These are phyloP conservation scores for Thymus mandschuricus DNA, from an alignment of 257 asterid species.

Conservation along the genomic window DNA sequence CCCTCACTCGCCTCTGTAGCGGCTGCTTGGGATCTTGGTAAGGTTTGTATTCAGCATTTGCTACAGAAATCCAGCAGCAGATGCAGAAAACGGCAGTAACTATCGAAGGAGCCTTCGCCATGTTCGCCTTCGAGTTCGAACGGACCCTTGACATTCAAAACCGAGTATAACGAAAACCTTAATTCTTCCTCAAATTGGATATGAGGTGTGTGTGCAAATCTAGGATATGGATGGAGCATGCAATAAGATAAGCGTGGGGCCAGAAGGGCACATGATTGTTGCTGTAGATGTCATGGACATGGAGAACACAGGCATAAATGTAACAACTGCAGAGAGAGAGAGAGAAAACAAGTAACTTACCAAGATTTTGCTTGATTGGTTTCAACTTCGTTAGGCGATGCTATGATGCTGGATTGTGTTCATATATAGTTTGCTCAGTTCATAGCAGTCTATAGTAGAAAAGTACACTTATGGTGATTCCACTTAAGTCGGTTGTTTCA, in stretches of 20 bases:
- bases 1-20: background rate
- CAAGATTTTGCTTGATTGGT: background rate
- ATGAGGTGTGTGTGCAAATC: too few relatives aligned
- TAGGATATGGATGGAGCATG: background rate
- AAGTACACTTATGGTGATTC: background rate
- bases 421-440: too few relatives aligned
- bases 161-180: too few relatives aligned
- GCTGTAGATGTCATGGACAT: background rate
- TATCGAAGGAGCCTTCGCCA: background rate
- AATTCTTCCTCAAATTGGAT: too few relatives aligned
- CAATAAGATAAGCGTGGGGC: background rate
- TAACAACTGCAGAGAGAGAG: background rate
- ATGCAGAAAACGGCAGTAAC: background rate
- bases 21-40: slow-evolving; percentile 18
- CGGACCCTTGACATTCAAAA: slow-evolving; percentile 1
- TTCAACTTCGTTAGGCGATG: background rate
- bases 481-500: background rate
- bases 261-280: background rate
- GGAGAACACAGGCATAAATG: background rate
- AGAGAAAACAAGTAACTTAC: background rate
- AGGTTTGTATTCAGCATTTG: background rate
- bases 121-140: background rate
- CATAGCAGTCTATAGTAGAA: background rate
- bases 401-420: too few relatives aligned
- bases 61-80: background rate